Evolutionary conservation across 164 flowering plant genomes (phyloP).

Genomic region (Vitis amurensis): DNA sequence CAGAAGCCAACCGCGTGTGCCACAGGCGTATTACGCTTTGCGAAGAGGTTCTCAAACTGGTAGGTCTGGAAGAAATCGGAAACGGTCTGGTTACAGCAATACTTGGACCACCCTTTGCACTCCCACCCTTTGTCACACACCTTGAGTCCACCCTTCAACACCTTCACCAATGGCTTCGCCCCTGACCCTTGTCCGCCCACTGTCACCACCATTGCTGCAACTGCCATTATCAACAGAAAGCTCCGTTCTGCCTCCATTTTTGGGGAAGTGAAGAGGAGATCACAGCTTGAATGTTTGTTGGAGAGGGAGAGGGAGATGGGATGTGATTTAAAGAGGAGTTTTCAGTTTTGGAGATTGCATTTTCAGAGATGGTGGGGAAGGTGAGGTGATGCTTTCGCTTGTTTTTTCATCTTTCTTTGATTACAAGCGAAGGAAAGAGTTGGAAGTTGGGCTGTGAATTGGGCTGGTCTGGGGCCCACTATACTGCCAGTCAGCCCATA

Average conservation of each 20-base stretch:
- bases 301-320: neutral
- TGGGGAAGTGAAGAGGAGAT: neutral
- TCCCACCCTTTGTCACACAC: slow-evolving; percentile 77
- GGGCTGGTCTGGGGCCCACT: no score
- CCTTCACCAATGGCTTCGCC: slow-evolving; percentile 35
- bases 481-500: no score
- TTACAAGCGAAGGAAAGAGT: slow-evolving; percentile 7
- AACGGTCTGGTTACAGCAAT: slow-evolving; percentile 82
- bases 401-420: slow-evolving; percentile 1
- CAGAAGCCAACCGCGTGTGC: slow-evolving; percentile 89
- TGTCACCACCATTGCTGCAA: neutral
- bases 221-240: neutral
- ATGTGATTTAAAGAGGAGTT: no score
- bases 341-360: no score
- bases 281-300: neutral
- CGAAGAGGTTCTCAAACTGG: slow-evolving; percentile 82
- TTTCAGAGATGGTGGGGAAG: neutral
- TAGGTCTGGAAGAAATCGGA: slow-evolving; percentile 70
- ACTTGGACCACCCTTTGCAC: slow-evolving; percentile 42
- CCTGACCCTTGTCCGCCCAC: slow-evolving; percentile 2
- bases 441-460: no score
- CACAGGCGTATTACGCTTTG: slow-evolving; percentile 78
- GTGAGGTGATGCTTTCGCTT: neutral
- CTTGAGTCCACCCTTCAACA: slow-evolving; percentile 45
- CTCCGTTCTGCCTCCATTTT: neutral